Base-by-base conservation (phyloP, 108 stramenopile species). In the Fistulifera pelliculosa region DNA sequence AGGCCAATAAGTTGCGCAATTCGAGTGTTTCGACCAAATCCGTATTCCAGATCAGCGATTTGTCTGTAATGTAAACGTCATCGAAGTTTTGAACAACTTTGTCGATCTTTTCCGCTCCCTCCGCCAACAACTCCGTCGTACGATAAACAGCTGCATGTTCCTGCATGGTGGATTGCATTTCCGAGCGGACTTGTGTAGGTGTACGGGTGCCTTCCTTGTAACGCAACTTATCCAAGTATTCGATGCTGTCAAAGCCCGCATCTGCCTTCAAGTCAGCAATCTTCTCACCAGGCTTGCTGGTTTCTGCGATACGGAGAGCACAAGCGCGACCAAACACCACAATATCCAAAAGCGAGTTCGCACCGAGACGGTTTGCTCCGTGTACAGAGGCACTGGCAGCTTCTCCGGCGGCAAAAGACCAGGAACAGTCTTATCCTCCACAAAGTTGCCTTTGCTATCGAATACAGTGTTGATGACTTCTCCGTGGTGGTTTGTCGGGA, bases 321-420 rank as follows among this genome's bases (percentile, higher is more conserved):
- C 86, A 90, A 13, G 97, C 98, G 41, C 98, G 81, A 39, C 98
- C 98, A 78, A 99, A 99, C 47, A 99, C 98, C 51, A 99, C 98
- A 75, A 99, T 98, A 62, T 99, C 98, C 21, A 99, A 73, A 19
- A 99, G 74, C 19, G 89, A 93, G 64, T 99, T 99, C 62, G 98
- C 98, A 13, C 98, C 98, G 25, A 99, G 75, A 14, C 98, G 93
- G 73, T 99, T 99, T 66, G 98, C 98, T n/a, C 98, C 98, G 63
- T 99, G 98, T 13, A 99, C 98, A 11, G 95, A 96, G 10, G 98
- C 98, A 66, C 93, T 89, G 25, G 96, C 96, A 35, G 89, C 94
- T 79, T 98, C 98, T 27, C 98, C 98, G 15, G 97, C 97, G 44
- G 97, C 98, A 66, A 92, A 99, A 24, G 97, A 76, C 98, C 98